Evolutionary conservation across 1,139 yeast genomes (phyloP).

Genomic region (Lodderomyces parapsilosis): DNA sequence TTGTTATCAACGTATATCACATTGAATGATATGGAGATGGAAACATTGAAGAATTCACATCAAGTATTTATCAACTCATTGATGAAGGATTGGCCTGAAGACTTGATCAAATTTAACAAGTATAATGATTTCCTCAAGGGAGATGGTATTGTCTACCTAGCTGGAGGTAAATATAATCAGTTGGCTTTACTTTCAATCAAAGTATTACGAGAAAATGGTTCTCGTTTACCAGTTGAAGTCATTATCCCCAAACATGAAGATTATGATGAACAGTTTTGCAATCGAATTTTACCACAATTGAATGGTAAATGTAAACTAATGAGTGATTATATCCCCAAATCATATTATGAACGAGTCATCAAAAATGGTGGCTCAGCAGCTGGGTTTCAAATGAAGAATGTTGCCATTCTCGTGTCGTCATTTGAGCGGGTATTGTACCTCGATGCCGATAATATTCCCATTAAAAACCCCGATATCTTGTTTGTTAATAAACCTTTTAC

Average conservation of each 20-base stretch:
- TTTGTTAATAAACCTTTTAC: conserved; percentile 33
- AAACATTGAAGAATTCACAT: conserved; percentile 22
- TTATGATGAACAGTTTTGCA: conserved; percentile 32
- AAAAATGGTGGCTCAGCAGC: conserved; percentile 12
- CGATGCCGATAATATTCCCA: conserved; percentile 38
- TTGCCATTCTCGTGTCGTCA: conserved; percentile 34
- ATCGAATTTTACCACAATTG: conserved; percentile 26
- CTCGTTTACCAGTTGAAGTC: conserved; percentile 59
- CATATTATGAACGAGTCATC: conserved; percentile 12
- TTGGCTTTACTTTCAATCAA: conserved; percentile 54
- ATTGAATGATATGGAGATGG: conserved; percentile 21
- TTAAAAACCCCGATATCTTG: conserved; percentile 32
- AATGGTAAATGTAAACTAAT: conserved; percentile 34
- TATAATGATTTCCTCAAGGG: conserved; percentile 38
- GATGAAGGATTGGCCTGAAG: conserved; percentile 24
- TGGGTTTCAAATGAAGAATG: conserved; percentile 34
- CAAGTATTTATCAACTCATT: conserved; percentile 18
- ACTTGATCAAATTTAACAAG: conserved; percentile 19
- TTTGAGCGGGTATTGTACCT: conserved; percentile 33
- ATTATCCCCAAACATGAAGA: conserved; percentile 30
- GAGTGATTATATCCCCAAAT: conserved; percentile 29
- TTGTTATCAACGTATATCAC: conserved; percentile 22
- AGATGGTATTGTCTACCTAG: conserved; percentile 61
- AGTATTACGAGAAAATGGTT: conserved; percentile 52
- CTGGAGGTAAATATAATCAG: conserved; percentile 61